Evolutionary conservation across 1,139 yeast species (phyloP), one percentile per base, ranked within the genome.

Genomic region (Blastobotrys buckinghamii): DNA sequence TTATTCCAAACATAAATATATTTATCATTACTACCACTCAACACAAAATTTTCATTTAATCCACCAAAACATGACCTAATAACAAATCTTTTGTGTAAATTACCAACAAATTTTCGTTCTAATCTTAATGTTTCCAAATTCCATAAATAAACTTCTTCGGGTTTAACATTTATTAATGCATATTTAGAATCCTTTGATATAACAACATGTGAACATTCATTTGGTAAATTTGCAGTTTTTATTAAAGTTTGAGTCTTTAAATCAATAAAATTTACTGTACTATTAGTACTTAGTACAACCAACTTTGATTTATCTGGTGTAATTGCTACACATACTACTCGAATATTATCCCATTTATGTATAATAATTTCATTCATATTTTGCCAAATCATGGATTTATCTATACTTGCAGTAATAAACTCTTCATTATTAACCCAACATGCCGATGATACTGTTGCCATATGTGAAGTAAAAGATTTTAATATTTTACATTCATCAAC

Each of bases 11-110:
- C 71, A 64, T 82, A 88, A 5, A 88, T 76, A 51, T 77, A 74
- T 0, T 92, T 89, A 61, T 87, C 94, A 59, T 85, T 94, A 41
- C 92, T 81, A 1, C 97, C 97, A 57, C 90, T 81, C 17, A 85
- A 69, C 0, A 88, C 78, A 45, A 87, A 70, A 54, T 82, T 82
- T 59, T 84, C 95, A 51, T 78, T 75, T 30, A 72, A 72, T 4
- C 77, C 77, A 0, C 96, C 96, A 64, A 89, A 84, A 55, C 89
- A 76, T 0, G 96, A 84, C 35, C 96, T 73, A 27, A 90, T 78
- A 39, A 88, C 81, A 59, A 74, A 84, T 30, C 80, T 76, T 24
- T 56, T 50, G 45, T 84, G 95, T 48, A 77, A 75, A 60, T 84
- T 87, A 1, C 96, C 96, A 39, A 77, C 70, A 56, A 77, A 83